Evolutionary conservation across 2,329 filamentous ascomycete species (phyloP).

Genomic region (Ascochyta rabiei): DNA sequence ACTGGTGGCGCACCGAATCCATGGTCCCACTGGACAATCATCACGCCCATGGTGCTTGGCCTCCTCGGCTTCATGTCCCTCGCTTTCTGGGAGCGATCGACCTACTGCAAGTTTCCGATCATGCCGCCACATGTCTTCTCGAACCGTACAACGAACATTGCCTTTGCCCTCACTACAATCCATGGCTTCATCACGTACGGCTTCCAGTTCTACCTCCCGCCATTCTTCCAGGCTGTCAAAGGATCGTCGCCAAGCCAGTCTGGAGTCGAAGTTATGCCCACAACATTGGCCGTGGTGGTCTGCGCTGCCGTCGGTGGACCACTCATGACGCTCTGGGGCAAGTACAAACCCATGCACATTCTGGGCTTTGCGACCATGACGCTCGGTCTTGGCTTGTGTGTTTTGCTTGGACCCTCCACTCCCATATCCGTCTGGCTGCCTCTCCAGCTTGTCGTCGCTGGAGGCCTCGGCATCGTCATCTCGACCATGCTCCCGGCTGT

Average conservation of each 20-base stretch:
- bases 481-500: constrained; percentile 39
- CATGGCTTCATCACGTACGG: constrained; percentile 37
- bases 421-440: constrained; percentile 24
- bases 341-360: constrained; percentile 37
- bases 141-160: constrained; percentile 49
- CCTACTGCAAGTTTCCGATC: constrained; percentile 36
- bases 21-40: constrained; percentile 51
- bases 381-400: constrained; percentile 28
- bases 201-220: constrained; percentile 35
- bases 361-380: constrained; percentile 31
- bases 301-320: constrained; percentile 30
- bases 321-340: constrained; percentile 29
- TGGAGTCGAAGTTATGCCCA: constrained; percentile 37
- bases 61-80: constrained; percentile 49
- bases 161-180: constrained; percentile 45
- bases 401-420: constrained; percentile 19
- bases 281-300: constrained; percentile 31
- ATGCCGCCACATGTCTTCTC: constrained; percentile 55
- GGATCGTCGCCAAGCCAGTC: constrained; percentile 28
- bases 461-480: constrained; percentile 35
- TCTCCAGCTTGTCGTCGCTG: constrained; percentile 33
- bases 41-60: constrained; percentile 55
- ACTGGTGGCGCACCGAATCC: constrained; percentile 52
- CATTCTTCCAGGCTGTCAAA: constrained; percentile 40
- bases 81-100: constrained; percentile 48